Evolutionary conservation across 805 yeast species (phyloP), one percentile per base, ranked within the genome.

Genomic region (Saturnispora hagleri): DNA sequence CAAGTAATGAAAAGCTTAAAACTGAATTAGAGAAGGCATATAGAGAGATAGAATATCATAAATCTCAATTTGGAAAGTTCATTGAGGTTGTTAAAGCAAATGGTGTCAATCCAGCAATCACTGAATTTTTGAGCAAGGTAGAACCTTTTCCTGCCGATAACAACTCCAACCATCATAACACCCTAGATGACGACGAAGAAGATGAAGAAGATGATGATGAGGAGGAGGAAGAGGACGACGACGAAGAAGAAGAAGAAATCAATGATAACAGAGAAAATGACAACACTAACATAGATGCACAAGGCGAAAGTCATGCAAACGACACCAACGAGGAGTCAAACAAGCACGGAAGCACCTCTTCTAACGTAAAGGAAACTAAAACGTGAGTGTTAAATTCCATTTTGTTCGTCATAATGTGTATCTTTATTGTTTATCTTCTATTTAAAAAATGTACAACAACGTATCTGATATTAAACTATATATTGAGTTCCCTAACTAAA

Each of bases 11-110:
- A 62, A 86, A 88, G 69, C 76, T 91, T 66, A 89, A 89, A 70
- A 77, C 76, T 51, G 97, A 90, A 70, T 77, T 91, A 61, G 95
- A 88, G 59, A 82, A 88, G 63, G 95, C 97, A 15, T 91, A 91
- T 74, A 77, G 95, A 59, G 97, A 90, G 64, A 82, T 86, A 52
- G 97, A 91, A 64, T 83, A 78, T 55, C 84, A 89, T 82, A 86
- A 89, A 65, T 75, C 75, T 62, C 69, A 68, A 51, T 67, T 55
- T 28, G 53, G 47, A 28, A 44, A 46, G 3, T 56, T 56, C 33
- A 41, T 50, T 35, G 44, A 40, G 12, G 28, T 51, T 2, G 55
- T 54, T 22, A 50, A 51, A n/a, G 51, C 46, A 18, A 52, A 52
- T 34, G 53, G 50, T 10, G 46, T 42, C 38, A 51, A 33, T 43